These are phyloP conservation scores for Daldinia eschscholtzii DNA, from an alignment of 2,329 filamentous ascomycete genomes.

Conservation along the genomic window DNA sequence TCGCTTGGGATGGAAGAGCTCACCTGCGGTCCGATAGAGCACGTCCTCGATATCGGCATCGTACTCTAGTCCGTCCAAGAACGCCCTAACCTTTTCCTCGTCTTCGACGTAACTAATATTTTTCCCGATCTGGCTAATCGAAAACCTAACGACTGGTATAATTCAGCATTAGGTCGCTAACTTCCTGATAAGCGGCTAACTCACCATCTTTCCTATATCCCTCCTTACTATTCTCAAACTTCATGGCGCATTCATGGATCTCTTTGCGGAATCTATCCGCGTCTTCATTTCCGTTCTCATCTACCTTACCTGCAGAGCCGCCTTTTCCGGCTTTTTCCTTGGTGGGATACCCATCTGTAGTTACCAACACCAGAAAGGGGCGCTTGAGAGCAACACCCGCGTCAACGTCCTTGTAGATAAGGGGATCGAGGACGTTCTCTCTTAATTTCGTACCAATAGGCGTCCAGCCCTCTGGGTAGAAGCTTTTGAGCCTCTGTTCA, in stretches of 20 bases:
- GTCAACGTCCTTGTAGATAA: conserved; percentile 30
- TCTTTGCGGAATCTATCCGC: conserved; percentile 32
- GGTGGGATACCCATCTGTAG: conserved; percentile 39
- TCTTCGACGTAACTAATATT: conserved; percentile 13
- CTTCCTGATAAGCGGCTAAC: neutral
- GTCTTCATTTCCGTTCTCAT: conserved; percentile 7
- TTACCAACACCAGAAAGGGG: conserved; percentile 31
- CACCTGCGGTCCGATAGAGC: conserved; percentile 32
- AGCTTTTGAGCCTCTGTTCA: conserved; percentile 5
- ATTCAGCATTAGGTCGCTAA: no score
- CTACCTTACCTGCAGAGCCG: neutral
- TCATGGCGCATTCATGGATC: conserved; percentile 19
- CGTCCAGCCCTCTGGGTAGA: conserved; percentile 27
- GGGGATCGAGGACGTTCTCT: conserved; percentile 35
- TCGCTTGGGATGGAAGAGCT: neutral
- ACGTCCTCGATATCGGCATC: conserved; percentile 31
- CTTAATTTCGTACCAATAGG: conserved; percentile 37
- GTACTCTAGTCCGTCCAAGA: conserved; percentile 26
- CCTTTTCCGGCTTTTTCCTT: conserved; percentile 19
- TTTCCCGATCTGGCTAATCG: conserved; percentile 31
- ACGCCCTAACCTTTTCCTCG: conserved; percentile 30
- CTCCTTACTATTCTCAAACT: conserved; percentile 16
- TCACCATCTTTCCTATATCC: conserved; percentile 28
- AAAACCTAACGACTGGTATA: conserved; percentile 38
- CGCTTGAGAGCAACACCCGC: conserved; percentile 23